Base-by-base conservation (phyloP, 805 yeast species). In the Kodamaea fukazawae region DNA sequence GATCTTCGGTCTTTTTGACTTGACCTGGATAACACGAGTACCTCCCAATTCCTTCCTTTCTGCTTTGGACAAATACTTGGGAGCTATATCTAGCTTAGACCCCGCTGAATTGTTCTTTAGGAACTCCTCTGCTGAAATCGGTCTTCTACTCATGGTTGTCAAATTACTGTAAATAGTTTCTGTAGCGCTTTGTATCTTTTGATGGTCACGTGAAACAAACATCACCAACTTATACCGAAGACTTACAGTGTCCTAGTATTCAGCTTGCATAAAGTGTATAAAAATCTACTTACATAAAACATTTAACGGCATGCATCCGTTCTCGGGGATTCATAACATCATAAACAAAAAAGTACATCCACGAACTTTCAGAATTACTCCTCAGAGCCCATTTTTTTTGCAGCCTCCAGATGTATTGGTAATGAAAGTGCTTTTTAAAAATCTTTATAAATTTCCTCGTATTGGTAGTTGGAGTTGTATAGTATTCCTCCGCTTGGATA, bases 121-220 rank as follows among this genome's bases (percentile, higher is more conserved):
- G 20, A 60, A 41, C 5, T 58, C 57, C 9, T 58, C 60, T 1
- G 56, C 50, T 12, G 65, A 52, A 16, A 49, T 37, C 2, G 63
- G 64, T 37, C 64, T 45, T 31, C 40, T 18, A 17, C 40, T 37
- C 36, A 31, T 37, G 5, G 8, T 20, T 6, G 23, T 6, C 8
- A 8, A 6, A 20, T 5, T 8, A 8, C 23, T 20, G 23, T 20
- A 20, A 20, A 20, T 20, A n/a, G 23, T 20, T 20, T 20, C 23
- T 20, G 23, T n/a, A n/a, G n/a, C n/a, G n/a, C n/a, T 20, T 20
- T 20, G 23, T 20, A 20, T 20, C 8, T 20, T 6, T 20, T n/a
- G n/a, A n/a, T n/a, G n/a, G n/a, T n/a, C n/a, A n/a, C n/a, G n/a
- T n/a, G n/a, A n/a, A n/a, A n/a, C n/a, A n/a, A n/a, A 10, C 9